Conservation (phyloP, 2,329 filamentous ascomycete species). For the Balansia obtecta region DNA sequence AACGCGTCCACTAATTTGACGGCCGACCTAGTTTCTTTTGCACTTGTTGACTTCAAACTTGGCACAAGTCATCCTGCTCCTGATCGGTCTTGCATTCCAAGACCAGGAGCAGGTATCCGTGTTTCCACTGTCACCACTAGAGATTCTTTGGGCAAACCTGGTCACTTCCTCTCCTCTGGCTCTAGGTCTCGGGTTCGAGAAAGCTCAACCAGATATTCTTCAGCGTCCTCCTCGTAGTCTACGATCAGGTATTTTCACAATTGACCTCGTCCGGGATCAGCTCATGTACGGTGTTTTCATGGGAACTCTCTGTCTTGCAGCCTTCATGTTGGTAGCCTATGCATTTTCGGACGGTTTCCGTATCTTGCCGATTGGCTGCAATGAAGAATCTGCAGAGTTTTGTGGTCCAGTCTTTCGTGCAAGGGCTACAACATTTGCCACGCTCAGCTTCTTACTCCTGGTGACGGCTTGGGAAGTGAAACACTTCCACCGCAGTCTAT, state of each 20-base stretch:
- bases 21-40: slow-evolving; percentile 37
- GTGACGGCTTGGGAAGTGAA: slow-evolving; percentile 65
- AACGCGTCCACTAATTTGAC: not conserved
- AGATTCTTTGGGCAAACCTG: slow-evolving; percentile 68
- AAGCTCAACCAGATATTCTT: slow-evolving; percentile 56
- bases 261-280: slow-evolving; percentile 4
- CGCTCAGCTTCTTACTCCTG: slow-evolving; percentile 54
- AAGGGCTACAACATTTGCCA: slow-evolving; percentile 56
- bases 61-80: slow-evolving; percentile 54
- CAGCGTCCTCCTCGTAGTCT: slow-evolving; percentile 51
- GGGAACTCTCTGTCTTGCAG: slow-evolving; percentile 46
- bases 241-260: slow-evolving; percentile 42
- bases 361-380: slow-evolving; percentile 43
- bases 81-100: slow-evolving; percentile 59
- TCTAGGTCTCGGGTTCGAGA: slow-evolving; percentile 59
- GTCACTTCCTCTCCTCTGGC: slow-evolving; percentile 61
- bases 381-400: slow-evolving; percentile 33
- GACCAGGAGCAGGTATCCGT: slow-evolving; percentile 46
- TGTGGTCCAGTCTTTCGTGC: slow-evolving; percentile 52
- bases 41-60: slow-evolving; percentile 59
- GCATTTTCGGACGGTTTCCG: slow-evolving; percentile 30
- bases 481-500: slow-evolving; percentile 56
- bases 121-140: slow-evolving; percentile 58
- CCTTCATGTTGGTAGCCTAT: slow-evolving; percentile 50
- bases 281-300: slow-evolving; percentile 52